Evolutionary conservation across 2,329 filamentous ascomycete species (phyloP).

Genomic region (Aspergillus cejpii): DNA sequence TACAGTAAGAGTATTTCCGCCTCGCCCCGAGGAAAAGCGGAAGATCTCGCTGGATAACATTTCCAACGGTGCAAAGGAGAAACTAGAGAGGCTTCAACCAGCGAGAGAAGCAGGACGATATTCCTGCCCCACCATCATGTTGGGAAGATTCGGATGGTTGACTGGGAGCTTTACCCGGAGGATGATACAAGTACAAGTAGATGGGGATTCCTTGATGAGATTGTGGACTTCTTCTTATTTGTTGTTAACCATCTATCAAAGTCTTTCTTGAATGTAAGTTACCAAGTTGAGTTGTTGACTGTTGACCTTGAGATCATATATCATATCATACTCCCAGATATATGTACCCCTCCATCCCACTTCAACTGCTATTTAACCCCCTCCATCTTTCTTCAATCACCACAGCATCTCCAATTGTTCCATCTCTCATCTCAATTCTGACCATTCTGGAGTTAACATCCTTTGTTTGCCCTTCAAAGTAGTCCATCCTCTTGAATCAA

Average conservation of each 20-base stretch:
- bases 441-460: background rate
- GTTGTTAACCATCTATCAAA: too few species aligned
- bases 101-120: conserved; percentile 22
- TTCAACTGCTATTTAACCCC: background rate
- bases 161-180: conserved; percentile 25
- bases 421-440: background rate
- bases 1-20: too few species aligned
- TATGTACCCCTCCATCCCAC: conserved; percentile 4
- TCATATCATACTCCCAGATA: too few species aligned
- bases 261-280: background rate
- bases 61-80: conserved; percentile 22
- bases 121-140: conserved; percentile 32
- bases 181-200: conserved; percentile 3
- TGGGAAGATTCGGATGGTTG: conserved; percentile 36
- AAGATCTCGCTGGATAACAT: conserved; percentile 33
- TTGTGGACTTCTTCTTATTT: too few species aligned
- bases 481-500: background rate
- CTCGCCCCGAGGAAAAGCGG: conserved; percentile 33
- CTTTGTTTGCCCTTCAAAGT: background rate
- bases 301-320: too few species aligned
- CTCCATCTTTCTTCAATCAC: background rate
- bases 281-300: too few species aligned
- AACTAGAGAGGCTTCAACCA: conserved; percentile 23
- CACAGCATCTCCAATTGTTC: background rate
- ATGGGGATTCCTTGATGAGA: background rate